Conservation (phyloP, 148 eudicot species). For the Rheum nobile region DNA sequence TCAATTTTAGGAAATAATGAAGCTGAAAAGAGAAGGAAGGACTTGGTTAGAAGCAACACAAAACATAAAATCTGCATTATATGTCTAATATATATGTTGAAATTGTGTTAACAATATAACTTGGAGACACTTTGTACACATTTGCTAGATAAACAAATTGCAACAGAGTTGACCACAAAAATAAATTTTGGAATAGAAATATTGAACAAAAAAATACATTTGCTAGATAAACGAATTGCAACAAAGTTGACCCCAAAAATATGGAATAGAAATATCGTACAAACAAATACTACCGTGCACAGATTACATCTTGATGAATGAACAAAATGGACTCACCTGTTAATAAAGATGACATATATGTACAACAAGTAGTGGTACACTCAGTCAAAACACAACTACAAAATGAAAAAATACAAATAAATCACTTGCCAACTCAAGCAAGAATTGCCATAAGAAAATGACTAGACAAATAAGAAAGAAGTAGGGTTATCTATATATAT, state of each 20-base stretch:
- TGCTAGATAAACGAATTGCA: no score
- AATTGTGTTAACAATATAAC: not conserved
- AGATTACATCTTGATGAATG: not conserved
- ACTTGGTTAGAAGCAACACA: slow-evolving; percentile 5
- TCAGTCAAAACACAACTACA: slow-evolving; percentile 87
- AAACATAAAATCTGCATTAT: not conserved
- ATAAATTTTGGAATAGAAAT: no score
- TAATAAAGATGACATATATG: slow-evolving; percentile 83
- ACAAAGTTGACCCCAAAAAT: not conserved
- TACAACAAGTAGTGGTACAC: slow-evolving; percentile 80
- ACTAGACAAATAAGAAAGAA: not conserved
- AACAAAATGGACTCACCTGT: slow-evolving; percentile 38
- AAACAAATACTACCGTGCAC: not conserved
- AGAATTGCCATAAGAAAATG: not conserved
- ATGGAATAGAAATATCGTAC: not conserved
- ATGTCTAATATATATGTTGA: not conserved
- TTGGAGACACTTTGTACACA: not conserved
- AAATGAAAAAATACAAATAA: slow-evolving; percentile 12
- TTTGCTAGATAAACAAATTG: not conserved
- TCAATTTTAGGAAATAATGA: slow-evolving; percentile 90
- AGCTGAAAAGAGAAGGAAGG: slow-evolving; percentile 39
- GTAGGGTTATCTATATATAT: not conserved
- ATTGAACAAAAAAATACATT: no score
- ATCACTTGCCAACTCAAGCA: not conserved
- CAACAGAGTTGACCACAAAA: no score